Evolutionary conservation across 352 stramenopile species (phyloP).

Genomic region (Thalassiosira gravida): DNA sequence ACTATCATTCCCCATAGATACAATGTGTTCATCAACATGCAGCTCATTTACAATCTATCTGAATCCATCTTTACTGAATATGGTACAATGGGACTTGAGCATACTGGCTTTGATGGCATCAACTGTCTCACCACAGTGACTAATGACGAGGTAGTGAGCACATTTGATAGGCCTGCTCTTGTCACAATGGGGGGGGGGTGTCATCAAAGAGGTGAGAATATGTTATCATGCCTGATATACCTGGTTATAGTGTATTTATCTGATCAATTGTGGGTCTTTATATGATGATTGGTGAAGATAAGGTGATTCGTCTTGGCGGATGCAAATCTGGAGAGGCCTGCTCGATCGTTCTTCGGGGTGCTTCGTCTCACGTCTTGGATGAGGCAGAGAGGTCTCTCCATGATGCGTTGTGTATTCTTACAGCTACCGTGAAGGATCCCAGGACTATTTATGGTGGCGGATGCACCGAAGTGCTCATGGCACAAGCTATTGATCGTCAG

Average conservation of each 20-base stretch:
- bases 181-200: slow-evolving; percentile 94
- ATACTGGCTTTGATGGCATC: slow-evolving; percentile 99
- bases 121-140: slow-evolving; percentile 96
- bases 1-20: slow-evolving; percentile 97
- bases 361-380: slow-evolving; percentile 94
- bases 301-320: slow-evolving; percentile 94
- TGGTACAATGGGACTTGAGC: slow-evolving; percentile 98
- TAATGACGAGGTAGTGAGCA: slow-evolving; percentile 89
- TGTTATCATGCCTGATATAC: slow-evolving; percentile 79
- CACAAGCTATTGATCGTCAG: slow-evolving; percentile 88
- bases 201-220: slow-evolving; percentile 96
- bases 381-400: slow-evolving; percentile 98
- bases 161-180: slow-evolving; percentile 96
- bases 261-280: slow-evolving; percentile 77
- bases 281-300: slow-evolving; percentile 97
- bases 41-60: slow-evolving; percentile 99
- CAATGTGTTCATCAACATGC: slow-evolving; percentile 99
- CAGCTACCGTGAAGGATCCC: slow-evolving; percentile 95
- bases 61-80: slow-evolving; percentile 96
- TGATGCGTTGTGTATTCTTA: slow-evolving; percentile 96
- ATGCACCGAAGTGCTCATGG: slow-evolving; percentile 96
- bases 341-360: slow-evolving; percentile 93
- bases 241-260: slow-evolving; percentile 3
- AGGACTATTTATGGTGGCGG: slow-evolving; percentile 95
- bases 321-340: slow-evolving; percentile 95